Percentiles rank a stretch among this genome's conserved stretches.
phyloP scores from a whole-genome alignment of 345 rosid genomes.

The Cochlearia excelsa region DNA sequence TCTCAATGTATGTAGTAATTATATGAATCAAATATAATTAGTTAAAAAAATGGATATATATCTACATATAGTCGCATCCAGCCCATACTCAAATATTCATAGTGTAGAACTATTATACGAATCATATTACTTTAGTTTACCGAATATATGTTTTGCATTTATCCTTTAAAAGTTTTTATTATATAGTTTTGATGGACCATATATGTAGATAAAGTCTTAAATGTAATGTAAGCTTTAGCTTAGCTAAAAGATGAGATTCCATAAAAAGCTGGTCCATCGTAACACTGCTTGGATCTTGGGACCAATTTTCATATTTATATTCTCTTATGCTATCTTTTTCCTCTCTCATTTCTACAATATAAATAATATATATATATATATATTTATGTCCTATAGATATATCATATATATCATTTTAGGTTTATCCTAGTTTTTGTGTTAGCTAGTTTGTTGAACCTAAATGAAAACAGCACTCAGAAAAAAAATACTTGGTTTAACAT shows the following conservation, averaged over 20 bases:
- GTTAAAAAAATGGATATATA: neutral
- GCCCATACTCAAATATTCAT: too few relatives aligned
- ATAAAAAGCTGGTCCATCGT: slow-evolving; percentile 33
- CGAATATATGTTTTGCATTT: neutral
- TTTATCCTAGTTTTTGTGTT: too few relatives aligned
- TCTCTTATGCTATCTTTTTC: slow-evolving; percentile 9
- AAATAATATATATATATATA: too few relatives aligned
- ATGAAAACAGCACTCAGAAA: too few relatives aligned
- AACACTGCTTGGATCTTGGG: slow-evolving; percentile 36
- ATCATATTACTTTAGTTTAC: too few relatives aligned
- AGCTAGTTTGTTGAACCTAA: too few relatives aligned
- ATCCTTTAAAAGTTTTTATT: slow-evolving; percentile 16
- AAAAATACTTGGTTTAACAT: too few relatives aligned
- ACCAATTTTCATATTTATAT: slow-evolving; percentile 34
- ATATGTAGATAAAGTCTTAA: slow-evolving; percentile 28
- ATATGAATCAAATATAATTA: neutral
- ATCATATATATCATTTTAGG: too few relatives aligned
- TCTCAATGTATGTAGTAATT: neutral
- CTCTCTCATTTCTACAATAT: neutral
- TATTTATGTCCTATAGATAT: too few relatives aligned
- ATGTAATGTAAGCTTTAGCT: slow-evolving; percentile 32
- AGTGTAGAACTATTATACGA: too few relatives aligned
- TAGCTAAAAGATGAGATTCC: slow-evolving; percentile 34
- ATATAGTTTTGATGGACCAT: slow-evolving; percentile 29
- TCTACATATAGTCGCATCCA: too few relatives aligned